Evolutionary conservation across 345 rosid species (phyloP), one percentile per base, ranked within the genome.

Genomic region (Noccaea bulbosa): DNA sequence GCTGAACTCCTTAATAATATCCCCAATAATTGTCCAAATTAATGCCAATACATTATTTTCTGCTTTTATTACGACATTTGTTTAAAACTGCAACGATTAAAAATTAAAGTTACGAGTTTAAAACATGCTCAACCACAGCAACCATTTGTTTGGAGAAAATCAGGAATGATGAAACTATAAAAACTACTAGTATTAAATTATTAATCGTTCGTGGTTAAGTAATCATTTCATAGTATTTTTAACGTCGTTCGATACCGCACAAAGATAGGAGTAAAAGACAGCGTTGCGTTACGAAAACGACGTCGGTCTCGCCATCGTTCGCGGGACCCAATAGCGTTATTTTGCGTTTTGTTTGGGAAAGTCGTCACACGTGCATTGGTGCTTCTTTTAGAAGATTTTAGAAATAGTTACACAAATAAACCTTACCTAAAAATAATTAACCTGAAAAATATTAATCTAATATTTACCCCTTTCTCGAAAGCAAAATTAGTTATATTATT

Each of bases 301-400:
- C 69, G 64, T 68, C 74, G 74, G 74, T 15, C 48, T 43, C 11
- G 51, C 52, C 24, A 2, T 53, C 43, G 32, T 54, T 69, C 74
- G 70, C 69, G 64, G 78, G 79, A 54, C 69, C 74, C 78, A 44
- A 44, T 15, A 49, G 48, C 70, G 65, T 64, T 64, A 54, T 37
- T 64, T 67, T 57, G 71, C 72, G 68, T 51, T 67, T 61, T 24
- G 56, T 61, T 74, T 52, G 62, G 64, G 69, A 74, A 73, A 62
- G 58, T 4, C 65, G 38, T 38, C 74, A 46, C 79, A 75, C 79
- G 79, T 75, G 79, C 65, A 69, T 69, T 75, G 30, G 59, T 75
- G 70, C 70, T 69, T 69, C 79, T 75, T 75, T 75, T 69, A 1
- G 5, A 47, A 45, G 38, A 59, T 67, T 74, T 74, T 68, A 8